Evolutionary conservation across 73 alveolate genomes (phyloP).

Genomic region (Blepharisma japonicum): DNA sequence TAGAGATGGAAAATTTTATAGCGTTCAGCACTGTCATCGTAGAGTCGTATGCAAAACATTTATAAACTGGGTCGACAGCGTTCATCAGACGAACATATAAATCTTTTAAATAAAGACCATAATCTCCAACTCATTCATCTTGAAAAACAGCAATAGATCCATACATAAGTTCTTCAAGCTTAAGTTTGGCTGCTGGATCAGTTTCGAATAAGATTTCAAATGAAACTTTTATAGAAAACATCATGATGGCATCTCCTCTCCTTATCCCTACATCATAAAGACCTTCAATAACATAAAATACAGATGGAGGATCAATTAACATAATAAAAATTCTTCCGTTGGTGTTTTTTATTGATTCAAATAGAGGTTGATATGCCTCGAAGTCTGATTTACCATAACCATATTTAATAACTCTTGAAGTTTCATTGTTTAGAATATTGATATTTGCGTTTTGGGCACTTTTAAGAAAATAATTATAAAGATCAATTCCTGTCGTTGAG

Average conservation of each 20-base stretch:
- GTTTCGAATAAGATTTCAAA: not conserved
- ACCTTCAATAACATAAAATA: not conserved
- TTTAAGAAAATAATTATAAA: no score
- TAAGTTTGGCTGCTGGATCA: not conserved
- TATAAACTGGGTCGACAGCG: not conserved
- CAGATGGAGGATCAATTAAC: no score
- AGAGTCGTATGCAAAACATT: constrained; percentile 14
- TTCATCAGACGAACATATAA: not conserved
- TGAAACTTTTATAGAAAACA: not conserved
- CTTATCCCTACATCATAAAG: constrained; percentile 23
- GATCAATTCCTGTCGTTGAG: no score
- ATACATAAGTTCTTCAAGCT: not conserved
- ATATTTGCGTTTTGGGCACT: no score
- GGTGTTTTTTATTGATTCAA: no score
- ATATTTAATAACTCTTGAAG: no score
- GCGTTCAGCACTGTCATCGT: not conserved
- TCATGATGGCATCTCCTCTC: constrained; percentile 8
- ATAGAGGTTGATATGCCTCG: no score
- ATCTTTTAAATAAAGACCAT: not conserved
- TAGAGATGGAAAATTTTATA: not conserved
- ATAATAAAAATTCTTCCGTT: no score
- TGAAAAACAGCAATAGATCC: not conserved
- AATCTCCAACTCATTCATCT: not conserved
- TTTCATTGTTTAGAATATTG: no score
- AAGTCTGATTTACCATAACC: no score